Conservation (phyloP, 2,329 filamentous ascomycete species). For the Coleophoma crateriformis region DNA sequence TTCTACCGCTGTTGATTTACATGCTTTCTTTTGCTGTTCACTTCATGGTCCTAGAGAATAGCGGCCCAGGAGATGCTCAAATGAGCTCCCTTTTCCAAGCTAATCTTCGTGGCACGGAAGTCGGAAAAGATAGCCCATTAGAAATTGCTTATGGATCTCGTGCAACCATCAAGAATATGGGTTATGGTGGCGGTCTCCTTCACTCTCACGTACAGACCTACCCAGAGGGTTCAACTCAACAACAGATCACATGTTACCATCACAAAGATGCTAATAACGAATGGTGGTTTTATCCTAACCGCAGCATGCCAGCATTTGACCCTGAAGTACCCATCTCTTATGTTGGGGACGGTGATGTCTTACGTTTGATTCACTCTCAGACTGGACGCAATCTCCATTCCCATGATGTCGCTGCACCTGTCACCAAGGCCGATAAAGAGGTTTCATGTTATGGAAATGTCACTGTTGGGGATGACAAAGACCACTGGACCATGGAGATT, state of each 20-base stretch:
- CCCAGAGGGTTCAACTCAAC: slow-evolving; percentile 87
- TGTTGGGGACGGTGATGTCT: slow-evolving; percentile 68
- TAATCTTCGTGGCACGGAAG: slow-evolving; percentile 87
- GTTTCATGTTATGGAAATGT: slow-evolving; percentile 95
- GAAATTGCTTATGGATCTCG: slow-evolving; percentile 87
- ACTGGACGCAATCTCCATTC: slow-evolving; percentile 97
- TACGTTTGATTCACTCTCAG: slow-evolving; percentile 89
- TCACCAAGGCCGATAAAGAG: slow-evolving; percentile 86
- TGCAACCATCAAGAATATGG: slow-evolving; percentile 97
- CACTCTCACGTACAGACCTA: slow-evolving; percentile 97
- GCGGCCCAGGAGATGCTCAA: slow-evolving; percentile 95
- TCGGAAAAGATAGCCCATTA: slow-evolving; percentile 89
- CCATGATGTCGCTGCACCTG: slow-evolving; percentile 80
- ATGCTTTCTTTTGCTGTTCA: slow-evolving; percentile 93
- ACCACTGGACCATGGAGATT: slow-evolving; percentile 94
- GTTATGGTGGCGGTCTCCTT: slow-evolving; percentile 91
- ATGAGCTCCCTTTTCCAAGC: slow-evolving; percentile 99
- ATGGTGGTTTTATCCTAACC: slow-evolving; percentile 98
- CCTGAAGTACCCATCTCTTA: slow-evolving; percentile 65
- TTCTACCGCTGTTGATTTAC: slow-evolving; percentile 87
- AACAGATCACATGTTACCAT: slow-evolving; percentile 98
- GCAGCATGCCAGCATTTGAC: slow-evolving; percentile 67
- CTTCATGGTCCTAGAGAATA: slow-evolving; percentile 89
- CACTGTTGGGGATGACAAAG: slow-evolving; percentile 93
- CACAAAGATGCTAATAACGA: slow-evolving; percentile 99